Base-by-base conservation (phyloP, 2,329 filamentous ascomycete genomes). In the Xylariomycetidae sp. region DNA sequence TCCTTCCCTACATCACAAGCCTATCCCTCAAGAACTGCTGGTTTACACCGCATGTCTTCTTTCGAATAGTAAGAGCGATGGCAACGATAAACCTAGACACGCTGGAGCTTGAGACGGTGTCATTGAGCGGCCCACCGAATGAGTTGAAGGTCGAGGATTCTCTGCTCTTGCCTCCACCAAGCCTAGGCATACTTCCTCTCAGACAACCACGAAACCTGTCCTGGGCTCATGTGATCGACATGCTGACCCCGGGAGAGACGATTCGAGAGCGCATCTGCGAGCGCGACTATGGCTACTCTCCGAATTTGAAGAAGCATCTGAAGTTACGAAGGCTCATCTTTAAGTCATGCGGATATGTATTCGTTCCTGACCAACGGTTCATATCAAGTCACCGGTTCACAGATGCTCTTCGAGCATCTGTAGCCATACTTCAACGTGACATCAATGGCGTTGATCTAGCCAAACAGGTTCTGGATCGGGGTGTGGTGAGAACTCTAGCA, bases 1-100 rank as follows among this genome's bases (percentile, higher is more conserved):
- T 55, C 1, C 66, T 87, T 27, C 74, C 72, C 3, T 56, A 74
- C 45, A 54, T 85, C 16, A 63, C 74, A 39, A 63, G 76, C 31
- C 55, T 87, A 3, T 79, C 72, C 0, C 60, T 86, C 7, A 75
- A 75, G 45, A 86, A 86, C 46, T 85, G 81, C 57, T 86, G 81
- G 80, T 62, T 77, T 10, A 71, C 72, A 3, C 80, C 82, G 1
- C 62, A 70, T 25, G 64, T 77, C 2, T 63, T 85, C 19, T 49
- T 69, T 19, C 60, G 66, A 9, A 65, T 80, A 32, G 58, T 80
- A 37, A 58, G 60, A 3, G 52, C 56, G 4, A 72, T 80, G 54
- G 63, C 67, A 14, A 50, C 59, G 5, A 51, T 57, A 6, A 63
- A 55, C 3, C 55, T 85, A 10, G 63, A 71, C 40, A 69, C 66